Percentiles rank a stretch among this genome's conserved stretches.
Evolutionary conservation across 2,329 filamentous ascomycete species (phyloP).

Genomic region (Trichoderma pleuroti): DNA sequence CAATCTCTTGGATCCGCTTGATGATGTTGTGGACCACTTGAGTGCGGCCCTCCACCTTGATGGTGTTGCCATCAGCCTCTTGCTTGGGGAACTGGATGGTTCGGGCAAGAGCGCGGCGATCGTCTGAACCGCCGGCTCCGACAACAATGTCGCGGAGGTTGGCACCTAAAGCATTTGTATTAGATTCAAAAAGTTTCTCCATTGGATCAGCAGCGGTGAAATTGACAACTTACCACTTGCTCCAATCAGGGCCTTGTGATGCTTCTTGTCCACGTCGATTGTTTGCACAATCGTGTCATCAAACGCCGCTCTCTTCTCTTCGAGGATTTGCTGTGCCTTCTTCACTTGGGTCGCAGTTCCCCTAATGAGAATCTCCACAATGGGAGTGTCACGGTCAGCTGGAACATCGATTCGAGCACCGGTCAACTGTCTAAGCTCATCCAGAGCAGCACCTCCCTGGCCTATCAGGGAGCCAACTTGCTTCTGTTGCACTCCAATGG

Average conservation of each 20-base stretch:
- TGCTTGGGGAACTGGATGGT: constrained; percentile 93
- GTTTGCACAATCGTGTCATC: constrained; percentile 84
- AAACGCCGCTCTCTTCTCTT: constrained; percentile 81
- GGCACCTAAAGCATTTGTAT: constrained; percentile 53
- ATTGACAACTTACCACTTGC: constrained; percentile 64
- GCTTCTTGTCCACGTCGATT: constrained; percentile 89
- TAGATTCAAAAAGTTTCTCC: neutral
- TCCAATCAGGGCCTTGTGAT: constrained; percentile 87
- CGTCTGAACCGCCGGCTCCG: constrained; percentile 84
- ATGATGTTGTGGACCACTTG: constrained; percentile 87
- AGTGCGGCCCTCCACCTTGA: constrained; percentile 82
- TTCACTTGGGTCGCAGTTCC: constrained; percentile 89
- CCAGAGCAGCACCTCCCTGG: constrained; percentile 83
- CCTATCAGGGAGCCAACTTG: constrained; percentile 94
- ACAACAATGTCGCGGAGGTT: constrained; percentile 84
- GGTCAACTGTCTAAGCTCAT: constrained; percentile 78
- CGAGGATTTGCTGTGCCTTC: constrained; percentile 83
- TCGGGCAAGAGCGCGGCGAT: constrained; percentile 76
- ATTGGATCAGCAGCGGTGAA: neutral
- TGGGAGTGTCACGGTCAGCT: constrained; percentile 67
- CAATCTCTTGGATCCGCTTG: constrained; percentile 74
- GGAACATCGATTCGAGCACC: constrained; percentile 92
- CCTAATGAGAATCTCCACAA: constrained; percentile 86
- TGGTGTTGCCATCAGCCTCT: constrained; percentile 75
- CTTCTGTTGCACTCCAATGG: constrained; percentile 81